A percentile compares a stretch with the other conserved stretches of the same genome.
Conservation (phyloP, 805 yeast genomes). For the Hanseniaspora jakobsenii region DNA sequence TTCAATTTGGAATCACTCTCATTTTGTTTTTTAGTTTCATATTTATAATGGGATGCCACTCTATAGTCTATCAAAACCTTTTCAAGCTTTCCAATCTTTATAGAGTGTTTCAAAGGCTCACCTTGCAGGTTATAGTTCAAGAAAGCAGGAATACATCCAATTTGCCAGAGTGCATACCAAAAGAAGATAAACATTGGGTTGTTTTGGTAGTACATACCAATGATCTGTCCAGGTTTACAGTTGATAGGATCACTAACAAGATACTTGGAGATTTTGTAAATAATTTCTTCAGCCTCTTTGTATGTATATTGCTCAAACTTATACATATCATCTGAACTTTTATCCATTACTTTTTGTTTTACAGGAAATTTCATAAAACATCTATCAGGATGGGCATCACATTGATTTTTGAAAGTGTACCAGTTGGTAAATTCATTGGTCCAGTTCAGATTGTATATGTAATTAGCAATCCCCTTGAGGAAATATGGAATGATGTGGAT, state of each 20-base stretch:
- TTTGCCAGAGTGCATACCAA: conserved; percentile 82
- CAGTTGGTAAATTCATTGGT: conserved; percentile 42
- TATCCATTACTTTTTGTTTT: conserved; percentile 25
- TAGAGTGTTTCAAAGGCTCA: conserved; percentile 65
- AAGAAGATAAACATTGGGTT: conserved; percentile 68
- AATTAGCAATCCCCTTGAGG: conserved; percentile 33
- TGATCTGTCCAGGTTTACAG: conserved; percentile 51
- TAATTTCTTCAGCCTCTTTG: conserved; percentile 51
- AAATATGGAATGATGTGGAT: conserved; percentile 37
- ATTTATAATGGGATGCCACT: no score
- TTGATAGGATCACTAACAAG: conserved; percentile 47
- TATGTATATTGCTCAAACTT: conserved; percentile 55
- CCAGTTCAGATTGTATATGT: conserved; percentile 22
- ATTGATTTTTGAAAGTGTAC: conserved; percentile 56
- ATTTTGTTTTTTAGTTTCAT: conserved; percentile 7
- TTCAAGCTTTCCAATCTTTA: conserved; percentile 51
- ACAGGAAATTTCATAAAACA: conserved; percentile 50
- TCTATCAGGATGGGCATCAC: conserved; percentile 35
- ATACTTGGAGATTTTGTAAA: conserved; percentile 54
- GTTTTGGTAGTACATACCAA: conserved; percentile 68
- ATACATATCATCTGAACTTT: conserved; percentile 36
- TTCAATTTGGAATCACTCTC: conserved; percentile 3
- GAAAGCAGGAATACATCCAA: conserved; percentile 83
- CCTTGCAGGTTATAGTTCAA: conserved; percentile 70
- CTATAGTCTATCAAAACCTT: conserved; percentile 67